Evolutionary conservation across 2,329 filamentous ascomycete species (phyloP).

Genomic region (Alternaria tenuissima): DNA sequence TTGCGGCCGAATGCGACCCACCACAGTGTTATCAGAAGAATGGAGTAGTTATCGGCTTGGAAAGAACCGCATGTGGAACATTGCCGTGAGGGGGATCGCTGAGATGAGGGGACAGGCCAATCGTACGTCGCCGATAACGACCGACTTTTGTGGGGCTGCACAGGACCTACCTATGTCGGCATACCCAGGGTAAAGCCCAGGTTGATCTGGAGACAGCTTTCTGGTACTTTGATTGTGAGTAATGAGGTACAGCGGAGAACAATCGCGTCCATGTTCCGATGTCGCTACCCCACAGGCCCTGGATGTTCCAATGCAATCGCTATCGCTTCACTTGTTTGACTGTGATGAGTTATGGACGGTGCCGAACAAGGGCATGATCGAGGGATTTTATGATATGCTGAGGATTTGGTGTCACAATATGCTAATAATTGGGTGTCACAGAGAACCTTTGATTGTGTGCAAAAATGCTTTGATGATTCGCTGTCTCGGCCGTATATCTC

Average conservation of each 20-base stretch:
- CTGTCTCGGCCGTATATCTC: neutral
- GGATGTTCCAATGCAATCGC: neutral
- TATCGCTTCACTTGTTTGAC: no score
- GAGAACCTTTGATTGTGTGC: neutral
- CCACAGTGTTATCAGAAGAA: constrained; percentile 4
- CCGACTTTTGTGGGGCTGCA: constrained; percentile 7
- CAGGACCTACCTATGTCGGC: constrained; percentile 4
- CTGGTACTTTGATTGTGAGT: neutral
- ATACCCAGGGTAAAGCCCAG: neutral
- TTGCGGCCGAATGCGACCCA: neutral
- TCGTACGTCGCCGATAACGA: constrained; percentile 15
- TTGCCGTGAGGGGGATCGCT: constrained; percentile 2
- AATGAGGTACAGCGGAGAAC: neutral
- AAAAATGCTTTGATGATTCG: neutral
- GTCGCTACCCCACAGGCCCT: neutral
- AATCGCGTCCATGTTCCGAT: neutral
- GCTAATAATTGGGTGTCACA: neutral
- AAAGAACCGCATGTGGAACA: constrained; percentile 10
- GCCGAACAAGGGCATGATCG: neutral
- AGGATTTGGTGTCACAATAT: neutral
- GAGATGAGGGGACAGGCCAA: constrained; percentile 3
- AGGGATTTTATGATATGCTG: neutral
- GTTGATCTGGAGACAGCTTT: neutral
- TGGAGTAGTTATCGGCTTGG: constrained; percentile 9
- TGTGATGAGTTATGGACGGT: neutral